Evolutionary conservation across 2,329 filamentous ascomycete species (phyloP).

Genomic region (Rugonectria rugulosa): DNA sequence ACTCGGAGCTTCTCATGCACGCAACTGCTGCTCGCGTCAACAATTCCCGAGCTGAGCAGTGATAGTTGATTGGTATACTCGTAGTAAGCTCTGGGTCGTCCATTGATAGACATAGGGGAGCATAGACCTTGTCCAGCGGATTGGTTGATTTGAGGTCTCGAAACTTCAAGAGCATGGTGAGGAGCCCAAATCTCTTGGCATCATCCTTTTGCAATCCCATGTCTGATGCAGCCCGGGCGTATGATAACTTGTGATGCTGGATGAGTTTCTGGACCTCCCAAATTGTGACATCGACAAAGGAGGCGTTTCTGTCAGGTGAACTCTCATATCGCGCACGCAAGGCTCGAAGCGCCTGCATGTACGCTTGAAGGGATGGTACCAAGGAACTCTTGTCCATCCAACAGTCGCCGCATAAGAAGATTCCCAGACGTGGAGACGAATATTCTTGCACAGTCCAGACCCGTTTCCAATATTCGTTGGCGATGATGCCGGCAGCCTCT

Average conservation of each 20-base stretch:
- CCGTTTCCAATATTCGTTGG: neutral
- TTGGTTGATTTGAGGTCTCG: constrained; percentile 1
- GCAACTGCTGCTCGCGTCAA: neutral
- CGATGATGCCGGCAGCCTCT: neutral
- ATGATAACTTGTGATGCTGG: neutral
- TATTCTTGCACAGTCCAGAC: constrained; percentile 3
- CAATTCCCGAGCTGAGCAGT: neutral
- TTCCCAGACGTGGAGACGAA: neutral
- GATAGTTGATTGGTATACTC: neutral
- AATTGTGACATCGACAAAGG: neutral
- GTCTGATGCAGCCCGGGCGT: neutral
- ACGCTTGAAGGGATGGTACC: neutral
- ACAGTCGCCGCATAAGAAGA: neutral
- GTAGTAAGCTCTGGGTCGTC: constrained; percentile 1
- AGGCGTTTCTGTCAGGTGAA: neutral
- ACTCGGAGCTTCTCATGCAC: neutral
- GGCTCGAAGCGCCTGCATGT: neutral
- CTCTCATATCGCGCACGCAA: neutral
- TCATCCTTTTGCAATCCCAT: neutral
- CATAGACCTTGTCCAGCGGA: constrained; percentile 4
- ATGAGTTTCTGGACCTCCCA: constrained; percentile 1
- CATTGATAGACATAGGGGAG: neutral
- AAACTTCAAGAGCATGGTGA: constrained; percentile 3
- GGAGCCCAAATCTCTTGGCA: neutral
- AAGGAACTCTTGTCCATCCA: constrained; percentile 5